Base-by-base conservation (phyloP, 2,329 filamentous ascomycete genomes). In the Coniella vitis region DNA sequence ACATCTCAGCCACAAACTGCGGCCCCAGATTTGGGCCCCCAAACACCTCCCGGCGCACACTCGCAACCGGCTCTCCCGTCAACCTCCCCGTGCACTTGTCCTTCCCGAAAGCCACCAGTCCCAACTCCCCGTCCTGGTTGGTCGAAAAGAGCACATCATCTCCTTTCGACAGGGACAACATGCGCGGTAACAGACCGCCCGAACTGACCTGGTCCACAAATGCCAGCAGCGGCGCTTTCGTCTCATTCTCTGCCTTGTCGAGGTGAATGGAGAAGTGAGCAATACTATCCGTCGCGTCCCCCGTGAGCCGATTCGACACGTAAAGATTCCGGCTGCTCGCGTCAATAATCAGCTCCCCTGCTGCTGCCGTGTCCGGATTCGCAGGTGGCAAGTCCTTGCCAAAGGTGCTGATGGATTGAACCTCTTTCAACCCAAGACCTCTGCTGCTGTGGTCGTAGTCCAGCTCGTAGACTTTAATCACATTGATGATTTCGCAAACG, bases 251-350 rank as follows among this genome's bases (percentile, higher is more conserved):
- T 25, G 61, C 61, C 22, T 54, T 53, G 45, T 60, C 56, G 13
- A 32, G 47, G 10, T 54, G 54, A 36, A 69, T 54, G 56, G 60
- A 60, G 58, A 77, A 75, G 59, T 71, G 70, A 5, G 71, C 66
- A 56, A 78, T 69, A 56, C 62, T 71, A 62, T 78, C 75, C 8
- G 67, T 69, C 3, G 54, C 55, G 55, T 67, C 65, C 46, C 70
- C 72, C 1, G 66, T 70, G 21, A 75, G 54, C 4, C 75, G 72
- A 66, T 78, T 78, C 34, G 72, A 73, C 45, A 76, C 66, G 60
- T 77, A 77, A 16, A 77, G 56, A 60, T 75, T 63, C 54, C 60
- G 60, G 58, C 63, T 64, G 61, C 72, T 69, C 21, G 58, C 57
- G 8, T 67, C 61, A 31, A 76, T 58, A 49, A 66, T 60, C 35